Evolutionary conservation across 352 stramenopile genomes (phyloP).

Genomic region (Bremia lactucae): DNA sequence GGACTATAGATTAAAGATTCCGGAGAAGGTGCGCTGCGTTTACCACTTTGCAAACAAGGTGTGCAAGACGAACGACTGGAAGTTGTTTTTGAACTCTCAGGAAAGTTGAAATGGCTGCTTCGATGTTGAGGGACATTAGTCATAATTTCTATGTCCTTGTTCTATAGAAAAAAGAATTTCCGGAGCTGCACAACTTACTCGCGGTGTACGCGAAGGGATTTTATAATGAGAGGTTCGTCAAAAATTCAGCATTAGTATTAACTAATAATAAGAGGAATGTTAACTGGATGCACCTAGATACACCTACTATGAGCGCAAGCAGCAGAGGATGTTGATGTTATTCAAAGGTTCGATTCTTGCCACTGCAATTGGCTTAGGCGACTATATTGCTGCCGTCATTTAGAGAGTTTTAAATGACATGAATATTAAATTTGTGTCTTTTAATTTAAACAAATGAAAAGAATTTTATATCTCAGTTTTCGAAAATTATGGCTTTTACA

Average conservation of each 20-base stretch:
- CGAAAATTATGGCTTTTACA: too few species aligned
- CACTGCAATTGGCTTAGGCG: conserved; percentile 33
- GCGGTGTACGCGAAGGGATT: conserved; percentile 60
- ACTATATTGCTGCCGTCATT: conserved; percentile 42
- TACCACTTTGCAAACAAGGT: conserved; percentile 61
- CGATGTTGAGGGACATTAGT: not conserved
- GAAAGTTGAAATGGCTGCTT: conserved; percentile 8
- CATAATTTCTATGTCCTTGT: not conserved
- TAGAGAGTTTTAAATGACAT: too few species aligned
- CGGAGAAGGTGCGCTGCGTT: conserved; percentile 64
- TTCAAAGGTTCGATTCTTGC: conserved; percentile 45
- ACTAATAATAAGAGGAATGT: not conserved
- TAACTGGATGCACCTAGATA: conserved; percentile 22
- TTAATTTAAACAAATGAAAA: too few species aligned
- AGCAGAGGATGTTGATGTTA: conserved; percentile 40
- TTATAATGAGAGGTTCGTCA: conserved; percentile 45
- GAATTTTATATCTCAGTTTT: too few species aligned
- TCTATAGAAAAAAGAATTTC: conserved; percentile 41
- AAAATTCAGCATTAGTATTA: not conserved
- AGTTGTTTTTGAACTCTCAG: conserved; percentile 52
- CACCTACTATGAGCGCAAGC: conserved; percentile 43
- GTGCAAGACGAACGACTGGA: conserved; percentile 42
- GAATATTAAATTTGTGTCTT: too few species aligned
- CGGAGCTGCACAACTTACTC: conserved; percentile 48
- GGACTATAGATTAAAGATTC: conserved; percentile 60